These are phyloP conservation scores for Ettlia oleoabundans DNA, from an alignment of 139 green algal genomes.

Conservation along the genomic window DNA sequence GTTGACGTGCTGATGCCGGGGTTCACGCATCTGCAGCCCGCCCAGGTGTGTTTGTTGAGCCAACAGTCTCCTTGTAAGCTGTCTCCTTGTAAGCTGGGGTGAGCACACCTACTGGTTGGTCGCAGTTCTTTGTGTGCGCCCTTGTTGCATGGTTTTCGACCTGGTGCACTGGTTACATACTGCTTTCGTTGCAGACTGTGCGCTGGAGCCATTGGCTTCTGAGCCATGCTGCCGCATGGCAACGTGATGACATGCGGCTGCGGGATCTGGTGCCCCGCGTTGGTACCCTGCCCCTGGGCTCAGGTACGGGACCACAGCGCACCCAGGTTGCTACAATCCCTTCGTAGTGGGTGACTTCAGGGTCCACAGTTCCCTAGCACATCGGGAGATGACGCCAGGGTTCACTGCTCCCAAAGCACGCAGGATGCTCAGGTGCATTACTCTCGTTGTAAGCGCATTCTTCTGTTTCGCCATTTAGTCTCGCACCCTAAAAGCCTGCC, in stretches of 20 bases:
- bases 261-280: constrained; percentile 87
- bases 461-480: too few relatives aligned
- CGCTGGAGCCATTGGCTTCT: constrained; percentile 97
- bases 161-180: too few relatives aligned
- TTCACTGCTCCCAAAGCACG: too few relatives aligned
- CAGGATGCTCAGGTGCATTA: neutral
- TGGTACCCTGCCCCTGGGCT: constrained; percentile 89
- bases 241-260: constrained; percentile 94
- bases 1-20: constrained; percentile 93
- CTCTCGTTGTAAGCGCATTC: neutral
- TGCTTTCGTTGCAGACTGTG: constrained; percentile 78
- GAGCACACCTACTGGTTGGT: too few relatives aligned
- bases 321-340: neutral
- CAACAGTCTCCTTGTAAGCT: too few relatives aligned
- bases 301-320: constrained; percentile 40
- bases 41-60: constrained; percentile 35
- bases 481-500: too few relatives aligned
- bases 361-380: too few relatives aligned
- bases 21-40: constrained; percentile 97
- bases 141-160: too few relatives aligned
- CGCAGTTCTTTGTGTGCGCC: too few relatives aligned
- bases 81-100: too few relatives aligned
- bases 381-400: too few relatives aligned
- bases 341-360: neutral
- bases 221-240: constrained; percentile 88